Evolutionary conservation across 495 filamentous ascomycete genomes (phyloP), one percentile per base, ranked within the genome.

Genomic region (Cudoniella acicularis): DNA sequence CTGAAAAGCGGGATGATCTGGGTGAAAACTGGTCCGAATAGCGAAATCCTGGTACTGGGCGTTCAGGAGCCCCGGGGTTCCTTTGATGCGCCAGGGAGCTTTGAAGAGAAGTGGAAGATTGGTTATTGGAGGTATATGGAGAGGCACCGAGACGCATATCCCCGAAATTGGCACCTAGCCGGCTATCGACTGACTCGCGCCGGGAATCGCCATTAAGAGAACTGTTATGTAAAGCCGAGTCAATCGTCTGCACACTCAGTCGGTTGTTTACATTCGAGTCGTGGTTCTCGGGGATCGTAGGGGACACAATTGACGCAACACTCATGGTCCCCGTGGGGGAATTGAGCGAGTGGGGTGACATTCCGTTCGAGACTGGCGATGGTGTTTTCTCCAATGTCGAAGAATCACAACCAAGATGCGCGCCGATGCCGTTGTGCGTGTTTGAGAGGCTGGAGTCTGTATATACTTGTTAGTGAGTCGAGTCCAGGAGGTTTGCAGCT

Each of bases 171-270:
- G 85, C 82, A 60, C 88, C 88, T 64, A 92, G 79, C 57, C 87
- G 80, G 64, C 87, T 89, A 63, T 90, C 88, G n/a, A 91, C 79
- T 57, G 87, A 91, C 72, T 87, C 89, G 49, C 88, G 83, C 49
- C 89, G 81, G 43, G 88, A 90, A 16, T 69, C 62, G 0, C 53
- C 56, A 49, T 60, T 64, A 13, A 48, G 46, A 10, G 52, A 46
- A 4, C 47, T 36, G 36, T 52, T 23, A 52, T 56, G 41, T 11
- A 50, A 18, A 26, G 17, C 52, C 59, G 11, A 49, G 40, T 47
- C 50, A 13, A 30, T 56, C 45, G 18, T 50, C 20, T 72, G 76
- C 3, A 74, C 72, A 16, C 80, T 74, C 50, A 74, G 76, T 46
- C 75, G 72, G 20, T 65, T 63, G 6, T 60, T 22, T 54, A 49